Evolutionary conservation across 139 green algal species (phyloP).

Genomic region (Chlorella vulgaris): DNA sequence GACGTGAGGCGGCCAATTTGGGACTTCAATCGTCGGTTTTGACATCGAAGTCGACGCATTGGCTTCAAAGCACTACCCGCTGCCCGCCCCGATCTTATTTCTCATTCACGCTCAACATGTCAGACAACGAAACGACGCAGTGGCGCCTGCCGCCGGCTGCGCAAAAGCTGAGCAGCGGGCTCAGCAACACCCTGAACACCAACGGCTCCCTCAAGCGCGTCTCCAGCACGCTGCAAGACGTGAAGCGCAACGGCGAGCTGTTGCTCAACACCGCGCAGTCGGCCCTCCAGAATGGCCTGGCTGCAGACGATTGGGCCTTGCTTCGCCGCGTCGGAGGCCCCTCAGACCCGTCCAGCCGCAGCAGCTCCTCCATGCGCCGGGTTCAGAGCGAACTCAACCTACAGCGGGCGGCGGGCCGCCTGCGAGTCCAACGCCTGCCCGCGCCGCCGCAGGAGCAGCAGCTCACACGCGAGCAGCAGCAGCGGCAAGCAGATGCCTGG

Average conservation of each 20-base stretch:
- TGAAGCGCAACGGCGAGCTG: constrained; percentile 30
- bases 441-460: neutral
- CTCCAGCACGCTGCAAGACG: constrained; percentile 33
- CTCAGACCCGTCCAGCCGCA: neutral
- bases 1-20: no score
- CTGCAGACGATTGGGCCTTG: constrained; percentile 10
- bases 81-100: neutral
- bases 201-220: constrained; percentile 11
- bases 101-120: no score
- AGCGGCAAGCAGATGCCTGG: constrained; percentile 9
- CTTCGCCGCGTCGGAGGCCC: constrained; percentile 9
- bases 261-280: constrained; percentile 29
- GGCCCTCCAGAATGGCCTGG: constrained; percentile 5
- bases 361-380: constrained; percentile 11
- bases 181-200: neutral
- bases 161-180: neutral
- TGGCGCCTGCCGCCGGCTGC: neutral
- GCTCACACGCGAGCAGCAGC: neutral
- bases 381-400: constrained; percentile 32
- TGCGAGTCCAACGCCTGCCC: constrained; percentile 1
- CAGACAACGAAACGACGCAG: neutral
- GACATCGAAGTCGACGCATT: no score
- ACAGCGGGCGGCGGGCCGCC: neutral
- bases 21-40: no score
- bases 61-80: no score